Evolutionary conservation across 345 rosid species (phyloP).

Genomic region (Rhodamnia argentea): DNA sequence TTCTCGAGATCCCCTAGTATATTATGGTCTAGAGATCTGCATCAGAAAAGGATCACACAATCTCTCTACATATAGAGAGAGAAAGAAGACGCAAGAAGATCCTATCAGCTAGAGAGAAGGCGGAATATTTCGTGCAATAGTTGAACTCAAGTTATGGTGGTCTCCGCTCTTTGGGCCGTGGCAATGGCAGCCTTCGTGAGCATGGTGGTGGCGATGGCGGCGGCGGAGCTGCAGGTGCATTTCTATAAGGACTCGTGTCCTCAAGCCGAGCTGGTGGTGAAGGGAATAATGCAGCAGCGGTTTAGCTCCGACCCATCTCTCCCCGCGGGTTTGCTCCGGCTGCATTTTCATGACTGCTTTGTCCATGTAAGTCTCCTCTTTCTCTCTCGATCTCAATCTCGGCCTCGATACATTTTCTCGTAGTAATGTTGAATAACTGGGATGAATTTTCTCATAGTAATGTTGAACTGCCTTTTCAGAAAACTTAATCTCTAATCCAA

Average conservation of each 20-base stretch:
- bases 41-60: neutral
- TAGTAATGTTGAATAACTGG: neutral
- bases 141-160: neutral
- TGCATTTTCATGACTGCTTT: conserved; percentile 13
- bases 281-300: neutral
- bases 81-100: neutral
- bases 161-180: neutral
- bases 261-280: conserved; percentile 7
- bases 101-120: neutral
- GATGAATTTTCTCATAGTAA: neutral
- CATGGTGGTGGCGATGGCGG: neutral
- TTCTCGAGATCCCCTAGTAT: neutral
- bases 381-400: neutral
- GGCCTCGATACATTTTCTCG: neutral
- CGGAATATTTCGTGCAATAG: neutral
- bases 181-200: neutral
- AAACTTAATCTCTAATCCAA: neutral
- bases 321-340: conserved; percentile 7
- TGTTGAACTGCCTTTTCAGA: neutral
- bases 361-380: neutral
- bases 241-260: conserved; percentile 6
- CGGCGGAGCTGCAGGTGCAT: neutral
- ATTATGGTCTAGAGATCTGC: neutral
- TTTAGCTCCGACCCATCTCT: neutral
- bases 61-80: neutral